Percentiles rank a stretch among this genome's conserved stretches.
Evolutionary conservation across 768 basidiomycete species (phyloP).

Genomic region (Pleurotus pulmonarius): DNA sequence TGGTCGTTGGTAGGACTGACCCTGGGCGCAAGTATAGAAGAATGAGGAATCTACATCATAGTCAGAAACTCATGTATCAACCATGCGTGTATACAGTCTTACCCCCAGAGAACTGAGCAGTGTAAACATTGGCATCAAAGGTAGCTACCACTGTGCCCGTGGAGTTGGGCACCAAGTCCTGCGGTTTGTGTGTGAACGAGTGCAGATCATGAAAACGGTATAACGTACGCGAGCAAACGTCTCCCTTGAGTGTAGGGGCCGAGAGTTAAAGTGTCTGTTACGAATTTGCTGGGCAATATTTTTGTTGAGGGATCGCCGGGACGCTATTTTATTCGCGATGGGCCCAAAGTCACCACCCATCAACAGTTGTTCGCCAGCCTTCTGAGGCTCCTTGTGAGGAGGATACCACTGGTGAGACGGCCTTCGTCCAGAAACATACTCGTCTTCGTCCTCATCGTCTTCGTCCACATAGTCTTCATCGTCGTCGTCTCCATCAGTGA

Average conservation of each 20-base stretch:
- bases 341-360: conserved; percentile 80
- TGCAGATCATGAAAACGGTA: not conserved
- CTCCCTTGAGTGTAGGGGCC: conserved; percentile 40
- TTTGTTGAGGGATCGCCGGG: conserved; percentile 28
- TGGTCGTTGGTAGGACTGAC: conserved; percentile 28
- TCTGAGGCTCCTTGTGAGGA: conserved; percentile 53
- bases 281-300: conserved; percentile 51
- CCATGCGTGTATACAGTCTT: not conserved
- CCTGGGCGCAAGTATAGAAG: conserved; percentile 90
- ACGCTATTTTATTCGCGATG: conserved; percentile 46
- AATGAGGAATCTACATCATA: conserved; percentile 69
- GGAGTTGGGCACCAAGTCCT: conserved; percentile 78
- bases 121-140: conserved; percentile 74
- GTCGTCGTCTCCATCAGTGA: conserved; percentile 28
- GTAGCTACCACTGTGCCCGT: conserved; percentile 76
- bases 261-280: conserved; percentile 32
- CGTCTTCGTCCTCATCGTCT: conserved; percentile 34
- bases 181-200: conserved; percentile 9
- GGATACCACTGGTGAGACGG: conserved; percentile 31
- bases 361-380: conserved; percentile 61
- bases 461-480: conserved; percentile 23
- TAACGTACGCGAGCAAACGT: conserved; percentile 50
- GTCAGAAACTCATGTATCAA: not conserved
- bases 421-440: conserved; percentile 30
- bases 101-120: conserved; percentile 82